Evolutionary conservation across 306 rosid genomes (phyloP), one percentile per base, ranked within the genome.

Genomic region (Medicago ruthenica): DNA sequence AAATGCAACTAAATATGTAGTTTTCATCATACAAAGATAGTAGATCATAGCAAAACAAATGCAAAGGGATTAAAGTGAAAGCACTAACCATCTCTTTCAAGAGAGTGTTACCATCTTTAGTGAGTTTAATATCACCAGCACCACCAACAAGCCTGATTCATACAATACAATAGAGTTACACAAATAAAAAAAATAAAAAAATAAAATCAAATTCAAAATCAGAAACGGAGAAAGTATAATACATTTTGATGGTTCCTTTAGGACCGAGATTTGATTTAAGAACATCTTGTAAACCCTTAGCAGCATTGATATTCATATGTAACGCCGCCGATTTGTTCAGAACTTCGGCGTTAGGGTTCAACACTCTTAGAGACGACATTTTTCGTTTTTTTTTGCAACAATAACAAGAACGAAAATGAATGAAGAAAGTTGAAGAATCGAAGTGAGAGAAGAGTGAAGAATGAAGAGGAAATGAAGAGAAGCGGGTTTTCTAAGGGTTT

Each of bases 311-410:
- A 86, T 92, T 95, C 97, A 90, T 92, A 74, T 95, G 97, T 24
- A 95, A 87, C 16, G 99, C 99, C 64, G 93, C 97, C 69, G 97
- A 90, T 88, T 95, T 95, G 93, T 90, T 92, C 22, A 95, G 90
- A n/a, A 95, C 97, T 84, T 95, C 97, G 0, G 99, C 99, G 71
- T 92, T 95, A 57, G 97, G 97, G 83, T 95, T 95, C 75, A 95
- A 78, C 4, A 80, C 86, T 84, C 92, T 83, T 50, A 92, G 68
- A 41, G 99, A 89, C 99, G 99, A 89, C 99, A 95, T 94, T 67
- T 53, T 16, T 4, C 17, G 5, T 42, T 42, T 11, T 14, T 0
- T 4, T 21, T 7, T 0, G 59, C 8, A 70, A 24, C 9, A n/a
- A n/a, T n/a, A n/a, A n/a, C n/a, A n/a, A n/a, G 31, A 27, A 27